Evolutionary conservation across 1,139 yeast species (phyloP), one percentile per base, ranked within the genome.

Genomic region (Yamadazyma atlantica): DNA sequence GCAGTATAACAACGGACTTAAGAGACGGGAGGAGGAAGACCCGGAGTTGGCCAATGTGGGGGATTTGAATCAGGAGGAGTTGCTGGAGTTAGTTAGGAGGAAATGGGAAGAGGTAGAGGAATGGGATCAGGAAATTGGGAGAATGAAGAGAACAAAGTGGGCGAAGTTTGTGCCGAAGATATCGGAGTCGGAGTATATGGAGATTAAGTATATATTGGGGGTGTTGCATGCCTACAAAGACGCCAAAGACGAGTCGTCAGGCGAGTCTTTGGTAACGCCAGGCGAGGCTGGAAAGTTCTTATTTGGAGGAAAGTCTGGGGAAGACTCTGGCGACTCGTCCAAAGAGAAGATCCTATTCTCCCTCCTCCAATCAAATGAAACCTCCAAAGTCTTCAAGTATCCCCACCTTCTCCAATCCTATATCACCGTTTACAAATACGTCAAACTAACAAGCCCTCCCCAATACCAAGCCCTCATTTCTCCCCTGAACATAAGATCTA

Each of bases 291-390:
- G n/a, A n/a, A n/a, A n/a, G n/a, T n/a, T n/a, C n/a, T n/a, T n/a
- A n/a, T n/a, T n/a, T n/a, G n/a, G n/a, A n/a, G n/a, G n/a, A n/a
- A n/a, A n/a, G n/a, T n/a, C n/a, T n/a, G n/a, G n/a, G n/a, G n/a
- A n/a, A n/a, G n/a, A n/a, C n/a, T n/a, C n/a, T n/a, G n/a, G n/a
- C n/a, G n/a, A n/a, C n/a, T n/a, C n/a, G n/a, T n/a, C n/a, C n/a
- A n/a, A n/a, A n/a, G n/a, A n/a, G n/a, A n/a, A n/a, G n/a, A n/a
- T n/a, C n/a, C n/a, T 60, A n/a, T 81, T 80, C 47, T 52, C 64
- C 9, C 45, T 55, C 8, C 62, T 82, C 9, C 85, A 82, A 49
- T 73, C 83, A 0, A 78, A 78, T 44, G 87, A 82, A 48, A 41
- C 56, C 2, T 69, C 66, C 26, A 80, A 78, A 50, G 65, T 78